Evolutionary conservation across 1,139 yeast genomes (phyloP).

Genomic region (Blastobotrys capitulatus): DNA sequence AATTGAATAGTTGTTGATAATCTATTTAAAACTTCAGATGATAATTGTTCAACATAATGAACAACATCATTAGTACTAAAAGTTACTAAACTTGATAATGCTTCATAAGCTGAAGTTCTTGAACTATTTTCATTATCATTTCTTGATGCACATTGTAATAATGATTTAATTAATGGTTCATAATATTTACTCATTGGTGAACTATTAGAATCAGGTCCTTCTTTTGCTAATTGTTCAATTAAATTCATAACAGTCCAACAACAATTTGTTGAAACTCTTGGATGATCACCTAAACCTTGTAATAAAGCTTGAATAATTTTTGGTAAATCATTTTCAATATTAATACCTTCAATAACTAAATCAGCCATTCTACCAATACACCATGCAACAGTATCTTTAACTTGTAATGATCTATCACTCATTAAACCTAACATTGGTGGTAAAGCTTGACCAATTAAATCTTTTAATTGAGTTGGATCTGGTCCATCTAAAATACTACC

Average conservation of each 20-base stretch:
- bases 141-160: constrained; percentile 63
- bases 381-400: constrained; percentile 97
- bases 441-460: constrained; percentile 73
- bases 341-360: constrained; percentile 72
- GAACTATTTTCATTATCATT: constrained; percentile 78
- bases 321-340: constrained; percentile 58
- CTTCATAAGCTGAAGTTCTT: constrained; percentile 96
- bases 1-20: constrained; percentile 62
- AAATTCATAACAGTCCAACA: constrained; percentile 96
- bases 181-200: constrained; percentile 74
- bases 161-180: constrained; percentile 58
- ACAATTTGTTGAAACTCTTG: constrained; percentile 90
- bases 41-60: constrained; percentile 63
- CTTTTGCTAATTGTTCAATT: constrained; percentile 71
- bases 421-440: constrained; percentile 70
- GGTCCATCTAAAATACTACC: constrained; percentile 97
- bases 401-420: constrained; percentile 71
- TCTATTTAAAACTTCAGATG: constrained; percentile 66
- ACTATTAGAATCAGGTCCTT: constrained; percentile 48
- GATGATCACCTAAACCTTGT: constrained; percentile 78
- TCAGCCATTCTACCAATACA: constrained; percentile 96
- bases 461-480: constrained; percentile 61
- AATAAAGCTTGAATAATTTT: constrained; percentile 66
- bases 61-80: constrained; percentile 69
- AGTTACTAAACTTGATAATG: constrained; percentile 74